Conservation (phyloP, 1,284 basidiomycete genomes). For the Heterobasidion parviporum region DNA sequence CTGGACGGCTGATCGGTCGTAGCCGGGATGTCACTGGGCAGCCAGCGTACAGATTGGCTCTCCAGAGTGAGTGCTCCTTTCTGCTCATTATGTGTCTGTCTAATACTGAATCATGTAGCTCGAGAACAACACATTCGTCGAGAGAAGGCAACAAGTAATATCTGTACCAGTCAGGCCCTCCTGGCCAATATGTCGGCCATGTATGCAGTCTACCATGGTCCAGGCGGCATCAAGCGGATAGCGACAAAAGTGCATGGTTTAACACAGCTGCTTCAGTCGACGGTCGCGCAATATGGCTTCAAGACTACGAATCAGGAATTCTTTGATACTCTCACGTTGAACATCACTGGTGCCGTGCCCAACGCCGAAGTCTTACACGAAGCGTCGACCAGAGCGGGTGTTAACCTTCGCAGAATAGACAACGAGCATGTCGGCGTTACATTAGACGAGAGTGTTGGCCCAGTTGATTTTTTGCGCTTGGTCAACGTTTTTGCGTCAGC, state of each 20-base stretch:
- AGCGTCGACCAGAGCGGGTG: conserved; percentile 54
- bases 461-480: conserved; percentile 68
- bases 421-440: conserved; percentile 79
- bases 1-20: conserved; percentile 87
- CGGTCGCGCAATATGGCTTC: conserved; percentile 72
- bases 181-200: conserved; percentile 97
- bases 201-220: conserved; percentile 97
- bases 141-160: conserved; percentile 93
- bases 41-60: conserved; percentile 85
- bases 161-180: conserved; percentile 89
- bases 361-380: conserved; percentile 65
- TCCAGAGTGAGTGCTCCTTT: conserved; percentile 69
- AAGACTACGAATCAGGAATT: conserved; percentile 56
- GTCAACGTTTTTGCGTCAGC: conserved; percentile 77
- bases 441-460: conserved; percentile 85
- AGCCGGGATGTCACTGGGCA: conserved; percentile 82
- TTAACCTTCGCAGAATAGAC: conserved; percentile 85
- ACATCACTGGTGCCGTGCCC: conserved; percentile 55
- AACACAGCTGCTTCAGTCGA: conserved; percentile 70
- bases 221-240: conserved; percentile 79
- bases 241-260: conserved; percentile 89
- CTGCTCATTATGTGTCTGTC: conserved; percentile 4
- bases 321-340: conserved; percentile 94
- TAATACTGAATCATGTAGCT: conserved; percentile 35
- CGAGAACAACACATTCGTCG: conserved; percentile 96